phyloP scores from a whole-genome alignment of 306 rosid species.

The Fagus crenata region DNA sequence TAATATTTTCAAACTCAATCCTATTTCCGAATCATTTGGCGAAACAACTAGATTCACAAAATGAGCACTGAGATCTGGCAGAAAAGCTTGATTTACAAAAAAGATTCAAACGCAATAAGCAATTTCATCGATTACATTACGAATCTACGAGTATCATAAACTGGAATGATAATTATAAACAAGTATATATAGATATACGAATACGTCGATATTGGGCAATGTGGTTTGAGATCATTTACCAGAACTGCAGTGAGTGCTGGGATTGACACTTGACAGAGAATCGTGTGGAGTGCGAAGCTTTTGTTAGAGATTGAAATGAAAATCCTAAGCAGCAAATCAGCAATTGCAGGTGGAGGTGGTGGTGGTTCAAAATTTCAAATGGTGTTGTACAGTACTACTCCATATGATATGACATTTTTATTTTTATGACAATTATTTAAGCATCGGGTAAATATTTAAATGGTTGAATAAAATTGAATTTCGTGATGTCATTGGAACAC shows the following conservation, averaged over 20 bases:
- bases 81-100: background rate
- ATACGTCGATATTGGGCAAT: background rate
- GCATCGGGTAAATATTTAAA: background rate
- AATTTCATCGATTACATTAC: background rate
- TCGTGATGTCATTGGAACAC: background rate
- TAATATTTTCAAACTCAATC: background rate
- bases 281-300: background rate
- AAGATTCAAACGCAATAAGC: background rate
- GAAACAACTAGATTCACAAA: background rate
- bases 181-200: background rate
- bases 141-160: background rate
- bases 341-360: background rate
- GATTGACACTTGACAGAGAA: background rate
- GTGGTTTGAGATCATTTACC: slow-evolving; percentile 10
- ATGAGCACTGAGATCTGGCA: background rate
- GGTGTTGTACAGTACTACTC: too few species aligned
- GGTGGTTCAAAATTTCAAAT: background rate
- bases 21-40: background rate
- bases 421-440: background rate
- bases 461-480: too few species aligned
- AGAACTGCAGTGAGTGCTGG: background rate
- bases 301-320: background rate
- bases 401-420: too few species aligned
- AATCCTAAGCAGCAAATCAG: background rate
- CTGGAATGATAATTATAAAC: too few species aligned